These are phyloP conservation scores for Monosporascus sp. DNA, from an alignment of 2,329 filamentous ascomycete genomes.

Conservation along the genomic window DNA sequence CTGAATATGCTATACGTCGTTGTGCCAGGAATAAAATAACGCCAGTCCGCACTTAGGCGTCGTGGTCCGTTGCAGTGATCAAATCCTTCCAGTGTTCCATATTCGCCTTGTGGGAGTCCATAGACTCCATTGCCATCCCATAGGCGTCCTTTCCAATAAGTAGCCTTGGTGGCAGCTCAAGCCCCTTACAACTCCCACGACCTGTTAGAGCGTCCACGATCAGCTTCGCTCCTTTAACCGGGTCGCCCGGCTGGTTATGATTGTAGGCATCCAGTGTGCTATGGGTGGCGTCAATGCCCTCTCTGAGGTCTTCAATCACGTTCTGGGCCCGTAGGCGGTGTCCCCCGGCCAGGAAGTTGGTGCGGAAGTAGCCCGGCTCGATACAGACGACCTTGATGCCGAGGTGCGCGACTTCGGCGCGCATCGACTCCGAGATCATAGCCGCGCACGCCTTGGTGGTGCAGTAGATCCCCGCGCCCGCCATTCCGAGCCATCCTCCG, in stretches of 20 bases:
- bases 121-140: not conserved
- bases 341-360: slow-evolving; percentile 37
- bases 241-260: slow-evolving; percentile 35
- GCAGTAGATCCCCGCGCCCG: slow-evolving; percentile 38
- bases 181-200: slow-evolving; percentile 17
- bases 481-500: slow-evolving; percentile 33
- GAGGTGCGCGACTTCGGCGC: slow-evolving; percentile 37
- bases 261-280: slow-evolving; percentile 19
- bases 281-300: slow-evolving; percentile 2
- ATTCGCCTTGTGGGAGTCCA: not conserved
- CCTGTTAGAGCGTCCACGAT: slow-evolving; percentile 33
- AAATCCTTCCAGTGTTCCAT: slow-evolving; percentile 2
- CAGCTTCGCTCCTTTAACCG: slow-evolving; percentile 29
- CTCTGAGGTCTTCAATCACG: slow-evolving; percentile 11
- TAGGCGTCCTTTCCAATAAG: slow-evolving; percentile 6
- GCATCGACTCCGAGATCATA: slow-evolving; percentile 38
- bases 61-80: not conserved
- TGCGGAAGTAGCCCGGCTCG: slow-evolving; percentile 46
- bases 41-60: not conserved
- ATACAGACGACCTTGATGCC: slow-evolving; percentile 39
- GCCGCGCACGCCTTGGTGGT: slow-evolving; percentile 39
- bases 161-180: slow-evolving; percentile 1
- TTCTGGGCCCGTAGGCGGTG: slow-evolving; percentile 21
- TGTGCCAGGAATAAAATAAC: too few species aligned
- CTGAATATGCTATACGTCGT: too few species aligned